Evolutionary conservation across 1,139 yeast genomes (phyloP).

Genomic region (Hansenula anomala): DNA sequence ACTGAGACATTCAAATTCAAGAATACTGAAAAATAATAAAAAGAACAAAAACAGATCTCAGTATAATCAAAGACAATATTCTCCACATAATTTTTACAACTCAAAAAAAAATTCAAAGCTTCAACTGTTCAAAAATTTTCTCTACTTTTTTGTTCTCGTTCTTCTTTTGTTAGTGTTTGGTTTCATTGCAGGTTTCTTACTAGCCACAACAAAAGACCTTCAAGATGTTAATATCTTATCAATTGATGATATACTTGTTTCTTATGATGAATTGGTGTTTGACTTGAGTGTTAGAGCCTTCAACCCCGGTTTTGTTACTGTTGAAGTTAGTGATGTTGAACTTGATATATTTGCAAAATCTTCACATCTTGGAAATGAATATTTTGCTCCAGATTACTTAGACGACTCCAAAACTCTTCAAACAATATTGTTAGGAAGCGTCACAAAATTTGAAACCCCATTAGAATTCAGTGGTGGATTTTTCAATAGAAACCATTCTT

Average conservation of each 20-base stretch:
- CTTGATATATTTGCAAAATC: slow-evolving; percentile 87
- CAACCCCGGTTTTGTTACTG: slow-evolving; percentile 82
- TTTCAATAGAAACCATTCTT: slow-evolving; percentile 52
- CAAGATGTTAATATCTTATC: slow-evolving; percentile 56
- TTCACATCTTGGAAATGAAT: slow-evolving; percentile 34
- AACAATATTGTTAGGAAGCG: slow-evolving; percentile 75
- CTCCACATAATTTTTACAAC: slow-evolving; percentile 50
- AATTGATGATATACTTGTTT: slow-evolving; percentile 68
- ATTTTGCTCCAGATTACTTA: slow-evolving; percentile 6
- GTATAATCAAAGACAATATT: slow-evolving; percentile 41
- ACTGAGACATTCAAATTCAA: slow-evolving; percentile 1
- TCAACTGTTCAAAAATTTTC: slow-evolving; percentile 36
- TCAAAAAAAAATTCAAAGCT: slow-evolving; percentile 25
- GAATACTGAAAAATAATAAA: slow-evolving; percentile 6
- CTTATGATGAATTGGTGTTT: slow-evolving; percentile 82
- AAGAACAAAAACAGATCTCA: slow-evolving; percentile 14
- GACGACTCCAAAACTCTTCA: slow-evolving; percentile 30
- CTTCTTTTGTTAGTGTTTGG: slow-evolving; percentile 59
- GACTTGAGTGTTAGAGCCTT: slow-evolving; percentile 73
- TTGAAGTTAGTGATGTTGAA: slow-evolving; percentile 62
- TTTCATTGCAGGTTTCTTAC: slow-evolving; percentile 73
- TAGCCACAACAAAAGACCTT: slow-evolving; percentile 85
- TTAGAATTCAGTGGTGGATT: slow-evolving; percentile 75
- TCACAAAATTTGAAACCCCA: slow-evolving; percentile 64
- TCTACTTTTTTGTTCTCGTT: slow-evolving; percentile 53